Evolutionary conservation across 179 eudicot species (phyloP).

Genomic region (Spinacia oleracea): DNA sequence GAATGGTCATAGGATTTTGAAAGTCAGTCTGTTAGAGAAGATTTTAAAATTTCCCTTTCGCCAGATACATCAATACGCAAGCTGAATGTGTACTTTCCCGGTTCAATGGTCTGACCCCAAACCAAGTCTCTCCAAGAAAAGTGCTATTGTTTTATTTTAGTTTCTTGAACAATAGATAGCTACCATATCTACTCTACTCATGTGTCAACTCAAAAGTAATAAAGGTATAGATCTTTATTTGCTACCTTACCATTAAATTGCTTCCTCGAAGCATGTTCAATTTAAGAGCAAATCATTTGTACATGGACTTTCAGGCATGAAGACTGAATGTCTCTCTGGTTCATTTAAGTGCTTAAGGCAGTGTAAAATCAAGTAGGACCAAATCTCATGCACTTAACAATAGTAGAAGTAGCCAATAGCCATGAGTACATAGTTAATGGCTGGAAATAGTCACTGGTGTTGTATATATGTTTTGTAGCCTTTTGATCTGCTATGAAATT

Average conservation of each 20-base stretch:
- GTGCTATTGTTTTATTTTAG: not conserved
- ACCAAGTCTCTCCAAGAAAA: not conserved
- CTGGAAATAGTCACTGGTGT: not conserved
- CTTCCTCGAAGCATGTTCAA: not conserved
- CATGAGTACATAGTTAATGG: not conserved
- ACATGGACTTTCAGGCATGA: not conserved
- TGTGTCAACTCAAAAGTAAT: not conserved
- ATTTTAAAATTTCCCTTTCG: too few species aligned
- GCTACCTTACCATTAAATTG: not conserved
- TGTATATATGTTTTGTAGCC: not conserved
- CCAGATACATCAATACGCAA: not conserved
- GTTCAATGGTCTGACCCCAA: not conserved
- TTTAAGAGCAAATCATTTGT: not conserved
- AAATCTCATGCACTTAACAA: not conserved
- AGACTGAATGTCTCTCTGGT: not conserved
- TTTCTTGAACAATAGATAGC: not conserved
- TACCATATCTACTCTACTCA: not conserved
- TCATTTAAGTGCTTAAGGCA: not conserved
- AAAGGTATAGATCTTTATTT: not conserved
- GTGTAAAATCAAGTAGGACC: not conserved
- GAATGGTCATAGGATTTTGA: not conserved
- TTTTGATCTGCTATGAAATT: not conserved
- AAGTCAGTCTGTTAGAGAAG: constrained; percentile 1
- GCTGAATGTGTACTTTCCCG: not conserved
- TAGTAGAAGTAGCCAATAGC: not conserved